Evolutionary conservation across 495 filamentous ascomycete genomes (phyloP), one percentile per base, ranked within the genome.

Genomic region (Daldinia decipiens): DNA sequence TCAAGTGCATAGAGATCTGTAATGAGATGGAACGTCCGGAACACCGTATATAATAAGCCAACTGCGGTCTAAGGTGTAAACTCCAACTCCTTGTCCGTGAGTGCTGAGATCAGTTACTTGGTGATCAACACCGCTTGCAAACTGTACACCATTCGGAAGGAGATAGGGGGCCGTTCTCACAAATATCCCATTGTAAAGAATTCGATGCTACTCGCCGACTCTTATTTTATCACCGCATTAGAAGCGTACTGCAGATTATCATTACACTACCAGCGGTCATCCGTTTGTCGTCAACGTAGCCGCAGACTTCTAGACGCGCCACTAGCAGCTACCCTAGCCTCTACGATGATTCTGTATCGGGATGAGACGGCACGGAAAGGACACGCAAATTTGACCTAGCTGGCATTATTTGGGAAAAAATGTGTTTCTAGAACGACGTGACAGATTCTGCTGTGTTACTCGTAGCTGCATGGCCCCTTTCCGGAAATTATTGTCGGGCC

Each of bases 91-190:
- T 36, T 53, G 9, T 56, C 7, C 26, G 7, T 15, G 38, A 21
- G 27, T 58, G 54, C 70, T 68, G 60, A 68, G 60, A 68, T 68
- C 65, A 68, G 65, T 60, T 50, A 4, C 50, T n/a, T 50, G 39
- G 39, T 29, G 26, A 50, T 40, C 43, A 31, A 50, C 59, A 53
- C 24, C 47, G 54, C 24, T 32, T 21, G 36, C 32, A 59, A 52
- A 47, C 32, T 40, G 24, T 38, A 19, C 19, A 27, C 21, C 29
- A 40, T 45, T 38, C 56, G 8, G 17, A 32, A 11, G n/a, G 31
- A 15, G 17, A 31, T 53, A 17, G 1, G 6, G 27, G 36, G 9
- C 5, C 0, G 27, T 21, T 21, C 9, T 36, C 27, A 27, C 3
- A 27, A 59, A 24, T 15, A 60, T 64, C 29, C 47, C 39, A 29